Conservation (phyloP, 768 basidiomycete genomes). For the Filobasidium floriforme region DNA sequence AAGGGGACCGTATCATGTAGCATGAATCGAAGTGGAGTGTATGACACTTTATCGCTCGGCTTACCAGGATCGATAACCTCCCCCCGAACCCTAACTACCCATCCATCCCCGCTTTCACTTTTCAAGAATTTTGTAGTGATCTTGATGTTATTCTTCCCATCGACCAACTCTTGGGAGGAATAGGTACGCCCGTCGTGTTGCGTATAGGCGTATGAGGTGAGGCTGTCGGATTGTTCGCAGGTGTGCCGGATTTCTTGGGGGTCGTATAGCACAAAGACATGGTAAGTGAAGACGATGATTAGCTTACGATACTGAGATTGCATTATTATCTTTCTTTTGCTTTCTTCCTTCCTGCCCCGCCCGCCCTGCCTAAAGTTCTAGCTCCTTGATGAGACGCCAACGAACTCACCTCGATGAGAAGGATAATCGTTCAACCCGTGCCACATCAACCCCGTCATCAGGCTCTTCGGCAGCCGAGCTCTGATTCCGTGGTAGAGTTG, state of each 20-base stretch:
- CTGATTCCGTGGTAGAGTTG: slow-evolving; percentile 92
- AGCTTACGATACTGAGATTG: too few species aligned
- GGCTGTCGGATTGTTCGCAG: slow-evolving; percentile 76
- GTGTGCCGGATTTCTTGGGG: slow-evolving; percentile 66
- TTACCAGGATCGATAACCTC: slow-evolving; percentile 26
- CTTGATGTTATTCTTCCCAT: slow-evolving; percentile 72
- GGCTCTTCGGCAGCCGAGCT: slow-evolving; percentile 74
- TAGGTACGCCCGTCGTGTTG: slow-evolving; percentile 78
- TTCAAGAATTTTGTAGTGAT: slow-evolving; percentile 80
- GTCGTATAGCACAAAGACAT: slow-evolving; percentile 9
- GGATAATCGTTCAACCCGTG: slow-evolving; percentile 79
- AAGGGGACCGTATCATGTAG: too few species aligned
- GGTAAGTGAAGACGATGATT: too few species aligned
- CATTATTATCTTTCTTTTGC: too few species aligned
- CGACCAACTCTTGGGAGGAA: slow-evolving; percentile 74
- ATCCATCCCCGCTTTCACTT: slow-evolving; percentile 60
- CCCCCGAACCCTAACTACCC: slow-evolving; percentile 31
- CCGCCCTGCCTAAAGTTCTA: too few species aligned
- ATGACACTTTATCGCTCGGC: too few species aligned
- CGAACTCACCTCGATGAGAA: slow-evolving; percentile 51
- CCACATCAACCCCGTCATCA: slow-evolving; percentile 91
- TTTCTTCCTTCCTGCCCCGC: too few species aligned
- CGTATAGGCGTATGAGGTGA: slow-evolving; percentile 78
- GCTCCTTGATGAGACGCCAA: too few species aligned
- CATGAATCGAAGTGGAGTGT: too few species aligned